Evolutionary conservation across 208 protist genomes (phyloP).

Genomic region (Trichomonas tenax): DNA sequence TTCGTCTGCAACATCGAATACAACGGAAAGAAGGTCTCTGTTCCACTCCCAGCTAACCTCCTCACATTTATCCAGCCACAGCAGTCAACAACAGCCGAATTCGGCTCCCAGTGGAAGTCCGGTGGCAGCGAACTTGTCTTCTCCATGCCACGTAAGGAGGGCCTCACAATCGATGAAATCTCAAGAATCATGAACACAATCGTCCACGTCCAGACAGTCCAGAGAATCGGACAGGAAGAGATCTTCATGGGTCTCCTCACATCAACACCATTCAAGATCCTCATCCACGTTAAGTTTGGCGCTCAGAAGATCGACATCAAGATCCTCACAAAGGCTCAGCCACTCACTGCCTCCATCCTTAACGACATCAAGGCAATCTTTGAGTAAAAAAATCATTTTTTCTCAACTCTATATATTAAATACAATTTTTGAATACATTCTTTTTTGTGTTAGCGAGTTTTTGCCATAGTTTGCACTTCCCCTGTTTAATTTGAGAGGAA

Average conservation of each 20-base stretch:
- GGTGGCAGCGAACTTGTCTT: background rate
- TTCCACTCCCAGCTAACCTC: background rate
- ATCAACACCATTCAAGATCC: slow-evolving; percentile 10
- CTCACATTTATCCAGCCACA: background rate
- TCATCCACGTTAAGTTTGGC: background rate
- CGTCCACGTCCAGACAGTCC: background rate
- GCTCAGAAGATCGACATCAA: background rate
- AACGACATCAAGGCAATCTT: background rate
- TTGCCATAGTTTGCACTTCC: no score
- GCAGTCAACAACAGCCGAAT: background rate
- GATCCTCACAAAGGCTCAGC: background rate
- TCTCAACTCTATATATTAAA: no score
- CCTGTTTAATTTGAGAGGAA: no score
- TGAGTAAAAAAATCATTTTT: background rate
- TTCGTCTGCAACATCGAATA: background rate
- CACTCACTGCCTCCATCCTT: background rate
- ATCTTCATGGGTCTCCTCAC: background rate
- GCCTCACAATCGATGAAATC: background rate
- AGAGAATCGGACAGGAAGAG: slow-evolving; percentile 14
- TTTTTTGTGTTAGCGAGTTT: no score
- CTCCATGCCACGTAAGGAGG: background rate
- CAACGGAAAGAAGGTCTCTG: no score
- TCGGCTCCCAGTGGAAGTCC: background rate
- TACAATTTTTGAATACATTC: no score
- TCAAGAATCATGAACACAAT: background rate